Base-by-base conservation (phyloP, 331 rosid genomes). In the Rosa hybrid region DNA sequence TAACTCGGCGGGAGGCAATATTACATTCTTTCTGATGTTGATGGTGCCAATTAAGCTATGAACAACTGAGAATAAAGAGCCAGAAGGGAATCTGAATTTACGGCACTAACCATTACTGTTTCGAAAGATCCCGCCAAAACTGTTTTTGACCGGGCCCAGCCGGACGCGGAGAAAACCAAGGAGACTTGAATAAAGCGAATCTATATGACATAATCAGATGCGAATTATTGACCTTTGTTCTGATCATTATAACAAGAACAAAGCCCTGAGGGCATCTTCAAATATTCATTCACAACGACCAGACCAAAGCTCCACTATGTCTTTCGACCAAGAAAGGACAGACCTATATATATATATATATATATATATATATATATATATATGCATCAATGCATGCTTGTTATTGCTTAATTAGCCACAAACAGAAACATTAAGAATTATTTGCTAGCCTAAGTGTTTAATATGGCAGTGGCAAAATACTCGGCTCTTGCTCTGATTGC, bases 321-420 rank as follows among this genome's bases (percentile, higher is more conserved):
- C 38, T 60, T 60, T 3, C 7, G 34, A 59, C 14, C 16, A 59
- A 21, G 5, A 59, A 21, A 21, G 5, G 16, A 23, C 5, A 59
- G 67, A 25, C 67, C 16, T 60, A 11, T 60, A 30, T 30, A 30
- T 30, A 30, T 0, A 42, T 42, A 42, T 42, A 60, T 60, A 23
- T 60, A 12, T n/a, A n/a, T n/a, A n/a, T n/a, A n/a, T n/a, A n/a
- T n/a, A n/a, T n/a, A n/a, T n/a, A n/a, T n/a, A n/a, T n/a, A n/a
- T n/a, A n/a, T n/a, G n/a, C n/a, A n/a, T n/a, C n/a, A n/a, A n/a
- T 59, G 65, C 34, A 60, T 60, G 67, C 13, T 60, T 60, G 67
- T 60, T 57, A n/a, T 57, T 23, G 67, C 67, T 60, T 60, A 23
- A 21, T 11, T 23, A 62, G 41, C 17, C 7, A 62, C 12, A 62